Percentiles rank a stretch among this genome's conserved stretches.
Evolutionary conservation across 164 flowering plant genomes (phyloP).

Genomic region (Vitis rotundifolia): DNA sequence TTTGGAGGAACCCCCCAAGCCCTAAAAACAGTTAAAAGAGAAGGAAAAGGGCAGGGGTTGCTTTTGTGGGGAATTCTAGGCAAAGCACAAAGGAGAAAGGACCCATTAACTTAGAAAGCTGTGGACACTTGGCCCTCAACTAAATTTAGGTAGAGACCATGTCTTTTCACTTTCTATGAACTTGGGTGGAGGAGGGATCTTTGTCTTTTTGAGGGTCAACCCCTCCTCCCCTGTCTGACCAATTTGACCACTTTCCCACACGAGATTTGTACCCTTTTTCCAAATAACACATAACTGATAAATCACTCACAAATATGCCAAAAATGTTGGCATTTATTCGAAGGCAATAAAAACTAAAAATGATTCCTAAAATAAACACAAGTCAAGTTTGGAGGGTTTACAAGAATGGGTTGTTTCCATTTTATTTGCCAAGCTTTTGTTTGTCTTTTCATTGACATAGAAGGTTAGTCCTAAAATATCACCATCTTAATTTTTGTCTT

Average conservation of each 20-base stretch:
- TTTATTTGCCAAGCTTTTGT: no score
- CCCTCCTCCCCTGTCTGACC: not conserved
- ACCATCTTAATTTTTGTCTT: no score
- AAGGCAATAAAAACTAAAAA: no score
- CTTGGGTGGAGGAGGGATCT: conserved; percentile 15
- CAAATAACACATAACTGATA: no score
- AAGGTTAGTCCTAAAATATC: no score
- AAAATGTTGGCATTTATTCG: no score
- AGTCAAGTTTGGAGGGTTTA: no score
- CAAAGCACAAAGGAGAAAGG: not conserved
- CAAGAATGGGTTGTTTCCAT: no score
- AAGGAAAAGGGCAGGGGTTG: not conserved
- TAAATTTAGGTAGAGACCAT: conserved; percentile 1
- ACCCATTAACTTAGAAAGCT: not conserved
- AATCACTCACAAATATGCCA: no score
- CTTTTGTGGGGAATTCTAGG: not conserved
- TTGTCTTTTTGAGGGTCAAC: conserved; percentile 21
- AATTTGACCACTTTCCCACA: not conserved
- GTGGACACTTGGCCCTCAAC: conserved; percentile 1
- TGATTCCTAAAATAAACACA: no score
- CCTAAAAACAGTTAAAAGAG: not conserved
- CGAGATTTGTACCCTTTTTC: no score
- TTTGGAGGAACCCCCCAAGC: not conserved
- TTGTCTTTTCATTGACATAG: no score
- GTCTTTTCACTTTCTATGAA: conserved; percentile 3